phyloP scores from a whole-genome alignment of 148 eudicot species.

The Spergularia bocconei region DNA sequence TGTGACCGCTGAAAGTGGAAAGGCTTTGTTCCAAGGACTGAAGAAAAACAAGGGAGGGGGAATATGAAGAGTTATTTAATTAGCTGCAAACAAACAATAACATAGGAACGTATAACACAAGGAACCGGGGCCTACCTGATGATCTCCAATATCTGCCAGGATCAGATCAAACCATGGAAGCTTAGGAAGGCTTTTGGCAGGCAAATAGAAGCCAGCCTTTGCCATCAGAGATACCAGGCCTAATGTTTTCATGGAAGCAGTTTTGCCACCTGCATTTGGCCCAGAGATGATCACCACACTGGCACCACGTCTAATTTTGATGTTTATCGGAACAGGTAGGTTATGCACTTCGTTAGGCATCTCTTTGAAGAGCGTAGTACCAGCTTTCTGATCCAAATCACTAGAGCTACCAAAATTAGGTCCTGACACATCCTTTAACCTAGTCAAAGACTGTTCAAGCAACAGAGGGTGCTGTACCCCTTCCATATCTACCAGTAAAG shows the following conservation, averaged over 20 bases:
- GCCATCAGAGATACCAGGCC: constrained; percentile 83
- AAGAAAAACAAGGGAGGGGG: constrained; percentile 22
- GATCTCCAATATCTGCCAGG: constrained; percentile 94
- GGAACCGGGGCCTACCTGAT: constrained; percentile 54
- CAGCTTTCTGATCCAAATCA: constrained; percentile 31
- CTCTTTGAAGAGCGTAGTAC: constrained; percentile 17
- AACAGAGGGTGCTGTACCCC: constrained; percentile 81
- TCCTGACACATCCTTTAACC: constrained; percentile 24
- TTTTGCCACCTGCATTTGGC: constrained; percentile 98
- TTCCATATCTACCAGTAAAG: constrained; percentile 56
- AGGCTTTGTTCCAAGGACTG: constrained; percentile 94
- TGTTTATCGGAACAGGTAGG: constrained; percentile 79
- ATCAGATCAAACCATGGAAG: constrained; percentile 96
- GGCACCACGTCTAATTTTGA: constrained; percentile 53
- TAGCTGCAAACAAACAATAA: constrained; percentile 14
- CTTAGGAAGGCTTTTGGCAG: constrained; percentile 60
- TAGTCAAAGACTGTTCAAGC: constrained; percentile 52
- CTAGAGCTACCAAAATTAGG: constrained; percentile 27
- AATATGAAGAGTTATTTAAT: constrained; percentile 8
- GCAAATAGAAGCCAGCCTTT: constrained; percentile 91
- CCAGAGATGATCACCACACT: constrained; percentile 90
- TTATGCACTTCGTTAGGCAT: constrained; percentile 28
- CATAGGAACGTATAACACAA: background rate
- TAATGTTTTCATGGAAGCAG: constrained; percentile 95
- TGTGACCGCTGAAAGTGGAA: constrained; percentile 95